Evolutionary conservation across 768 basidiomycete genomes (phyloP).

Genomic region (Mycena venus): DNA sequence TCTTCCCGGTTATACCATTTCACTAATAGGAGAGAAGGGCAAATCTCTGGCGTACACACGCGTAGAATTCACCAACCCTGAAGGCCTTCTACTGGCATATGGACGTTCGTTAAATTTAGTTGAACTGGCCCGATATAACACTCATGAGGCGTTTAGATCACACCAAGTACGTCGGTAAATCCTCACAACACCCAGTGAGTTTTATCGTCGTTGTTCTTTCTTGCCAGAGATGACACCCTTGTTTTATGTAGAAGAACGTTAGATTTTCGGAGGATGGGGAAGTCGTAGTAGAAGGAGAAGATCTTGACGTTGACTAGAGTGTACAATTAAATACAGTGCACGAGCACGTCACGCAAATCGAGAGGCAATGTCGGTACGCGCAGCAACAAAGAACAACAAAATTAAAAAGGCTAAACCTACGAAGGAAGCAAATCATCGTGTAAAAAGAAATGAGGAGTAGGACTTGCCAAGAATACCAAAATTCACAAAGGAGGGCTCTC

Average conservation of each 20-base stretch:
- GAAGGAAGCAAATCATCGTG: no score
- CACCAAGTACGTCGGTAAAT: conserved; percentile 88
- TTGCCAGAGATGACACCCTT: neutral
- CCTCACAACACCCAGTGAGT: conserved; percentile 60
- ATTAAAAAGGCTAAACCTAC: no score
- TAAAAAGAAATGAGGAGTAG: no score
- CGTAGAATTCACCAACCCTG: conserved; percentile 76
- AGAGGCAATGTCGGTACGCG: no score
- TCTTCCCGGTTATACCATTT: neutral
- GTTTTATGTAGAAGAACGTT: conserved; percentile 70
- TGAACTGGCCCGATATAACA: conserved; percentile 11
- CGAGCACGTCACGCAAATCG: neutral
- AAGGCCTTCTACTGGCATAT: conserved; percentile 82
- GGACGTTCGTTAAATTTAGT: conserved; percentile 69
- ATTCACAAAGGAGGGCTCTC: neutral
- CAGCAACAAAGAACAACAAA: no score
- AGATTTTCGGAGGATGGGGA: conserved; percentile 87
- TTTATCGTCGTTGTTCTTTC: neutral
- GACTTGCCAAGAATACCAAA: no score
- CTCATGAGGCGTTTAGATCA: conserved; percentile 65
- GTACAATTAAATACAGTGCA: neutral
- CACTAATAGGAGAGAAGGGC: conserved; percentile 56
- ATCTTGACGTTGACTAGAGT: conserved; percentile 51
- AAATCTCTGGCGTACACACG: conserved; percentile 86
- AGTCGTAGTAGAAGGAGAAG: conserved; percentile 73